These are phyloP conservation scores for Penicillium cataractarum DNA, from an alignment of 495 filamentous ascomycete genomes.

Conservation along the genomic window DNA sequence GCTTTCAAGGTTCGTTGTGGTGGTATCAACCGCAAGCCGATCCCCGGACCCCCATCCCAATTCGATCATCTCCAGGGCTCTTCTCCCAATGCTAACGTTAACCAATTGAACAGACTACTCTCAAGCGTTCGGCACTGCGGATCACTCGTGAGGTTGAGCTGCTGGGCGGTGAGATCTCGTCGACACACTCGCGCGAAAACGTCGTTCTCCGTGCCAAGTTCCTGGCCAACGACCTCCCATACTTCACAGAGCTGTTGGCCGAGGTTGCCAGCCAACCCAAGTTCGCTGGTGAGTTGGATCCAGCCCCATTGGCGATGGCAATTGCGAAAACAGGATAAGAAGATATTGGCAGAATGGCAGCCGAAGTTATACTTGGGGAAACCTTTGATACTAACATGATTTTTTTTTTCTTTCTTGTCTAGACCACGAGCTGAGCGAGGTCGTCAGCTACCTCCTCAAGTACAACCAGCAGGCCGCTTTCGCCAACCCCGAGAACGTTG, in stretches of 20 bases:
- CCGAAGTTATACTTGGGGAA: not conserved
- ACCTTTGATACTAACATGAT: conserved; percentile 19
- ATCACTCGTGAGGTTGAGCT: conserved; percentile 95
- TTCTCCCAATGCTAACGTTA: conserved; percentile 3
- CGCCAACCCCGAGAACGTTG: conserved; percentile 67
- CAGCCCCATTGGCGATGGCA: not conserved
- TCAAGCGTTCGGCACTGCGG: conserved; percentile 82
- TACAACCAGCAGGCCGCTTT: conserved; percentile 69
- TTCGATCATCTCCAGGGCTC: conserved; percentile 10
- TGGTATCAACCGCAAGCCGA: not conserved
- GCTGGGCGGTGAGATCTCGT: conserved; percentile 79
- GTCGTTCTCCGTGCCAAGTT: conserved; percentile 91
- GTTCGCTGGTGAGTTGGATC: conserved; percentile 68
- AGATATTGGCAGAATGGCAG: not conserved
- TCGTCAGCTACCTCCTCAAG: conserved; percentile 73
- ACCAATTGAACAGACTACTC: conserved; percentile 66
- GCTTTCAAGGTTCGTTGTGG: conserved; percentile 83
- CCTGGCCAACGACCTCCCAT: conserved; percentile 91
- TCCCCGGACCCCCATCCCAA: conserved; percentile 11
- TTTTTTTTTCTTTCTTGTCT: conserved; percentile 16
- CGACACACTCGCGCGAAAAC: conserved; percentile 90
- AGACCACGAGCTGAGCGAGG: conserved; percentile 89
- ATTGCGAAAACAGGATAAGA: not conserved
- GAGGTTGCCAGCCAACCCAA: conserved; percentile 88
- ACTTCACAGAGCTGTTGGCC: conserved; percentile 93